Percentiles rank a stretch among this genome's conserved stretches.
These are phyloP conservation scores for Diaporthe sp. DNA, from an alignment of 2,329 filamentous ascomycete genomes.

Conservation along the genomic window DNA sequence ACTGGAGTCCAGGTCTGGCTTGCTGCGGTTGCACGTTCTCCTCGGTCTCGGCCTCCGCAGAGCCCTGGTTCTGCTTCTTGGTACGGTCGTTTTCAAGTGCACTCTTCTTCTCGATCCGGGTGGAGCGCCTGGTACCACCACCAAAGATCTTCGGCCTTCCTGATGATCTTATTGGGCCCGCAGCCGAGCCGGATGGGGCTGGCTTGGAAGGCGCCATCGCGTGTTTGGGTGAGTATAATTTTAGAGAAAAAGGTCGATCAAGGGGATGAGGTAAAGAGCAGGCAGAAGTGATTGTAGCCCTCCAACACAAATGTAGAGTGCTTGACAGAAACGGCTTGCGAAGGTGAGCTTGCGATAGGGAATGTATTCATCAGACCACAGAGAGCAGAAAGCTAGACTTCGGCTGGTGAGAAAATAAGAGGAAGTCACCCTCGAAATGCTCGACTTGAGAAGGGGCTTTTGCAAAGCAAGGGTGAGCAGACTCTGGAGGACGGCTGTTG, in stretches of 20 bases:
- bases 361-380: not conserved
- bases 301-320: too few species aligned
- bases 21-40: not conserved
- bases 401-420: not conserved
- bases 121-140: not conserved
- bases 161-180: too few species aligned
- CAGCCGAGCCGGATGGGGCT: not conserved
- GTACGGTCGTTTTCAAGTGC: not conserved
- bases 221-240: too few species aligned
- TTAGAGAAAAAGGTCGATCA: too few species aligned
- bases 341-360: not conserved
- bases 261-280: not conserved
- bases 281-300: too few species aligned
- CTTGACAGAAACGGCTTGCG: not conserved
- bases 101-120: conserved; percentile 5
- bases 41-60: not conserved
- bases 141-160: not conserved
- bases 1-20: not conserved
- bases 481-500: not conserved
- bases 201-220: not conserved
- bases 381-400: not conserved
- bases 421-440: not conserved
- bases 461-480: not conserved
- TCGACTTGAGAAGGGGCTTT: not conserved
- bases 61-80: not conserved